Conservation (phyloP, 1,284 basidiomycete species). For the Ustilago cynodontis region DNA sequence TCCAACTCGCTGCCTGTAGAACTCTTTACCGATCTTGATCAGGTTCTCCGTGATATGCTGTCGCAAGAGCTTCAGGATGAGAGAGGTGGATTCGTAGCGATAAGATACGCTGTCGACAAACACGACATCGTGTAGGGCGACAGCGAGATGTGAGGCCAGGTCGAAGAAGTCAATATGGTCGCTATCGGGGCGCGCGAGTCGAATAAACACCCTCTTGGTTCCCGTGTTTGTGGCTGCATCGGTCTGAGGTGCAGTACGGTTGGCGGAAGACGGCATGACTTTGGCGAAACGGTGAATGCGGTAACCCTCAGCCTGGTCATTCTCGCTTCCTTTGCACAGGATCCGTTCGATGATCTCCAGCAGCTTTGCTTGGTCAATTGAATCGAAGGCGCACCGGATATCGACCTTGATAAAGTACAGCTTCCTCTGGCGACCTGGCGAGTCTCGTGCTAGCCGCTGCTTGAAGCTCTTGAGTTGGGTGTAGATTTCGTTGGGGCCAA, state of each 20-base stretch:
- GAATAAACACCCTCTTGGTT: constrained; percentile 33
- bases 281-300: constrained; percentile 62
- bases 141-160: constrained; percentile 73
- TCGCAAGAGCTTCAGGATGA: constrained; percentile 81
- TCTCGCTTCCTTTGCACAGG: constrained; percentile 57
- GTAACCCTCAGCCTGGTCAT: constrained; percentile 38
- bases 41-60: constrained; percentile 92
- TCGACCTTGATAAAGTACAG: constrained; percentile 96
- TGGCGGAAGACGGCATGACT: constrained; percentile 32
- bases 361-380: constrained; percentile 89
- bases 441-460: constrained; percentile 12
- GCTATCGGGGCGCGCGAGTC: constrained; percentile 72
- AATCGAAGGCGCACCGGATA: constrained; percentile 95
- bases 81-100: constrained; percentile 73
- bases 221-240: constrained; percentile 14
- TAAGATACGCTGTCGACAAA: constrained; percentile 87
- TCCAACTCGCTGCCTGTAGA: constrained; percentile 87
- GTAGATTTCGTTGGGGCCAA: constrained; percentile 71
- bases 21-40: constrained; percentile 77
- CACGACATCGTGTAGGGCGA: constrained; percentile 79
- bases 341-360: constrained; percentile 80
- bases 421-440: constrained; percentile 14
- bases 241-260: background rate
- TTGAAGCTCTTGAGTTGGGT: constrained; percentile 46
- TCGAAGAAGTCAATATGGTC: constrained; percentile 80